A percentile compares a stretch with the other conserved stretches of the same genome.
These are phyloP conservation scores for Aureobasidium subglaciale DNA, from an alignment of 2,329 filamentous ascomycete genomes.

Conservation along the genomic window DNA sequence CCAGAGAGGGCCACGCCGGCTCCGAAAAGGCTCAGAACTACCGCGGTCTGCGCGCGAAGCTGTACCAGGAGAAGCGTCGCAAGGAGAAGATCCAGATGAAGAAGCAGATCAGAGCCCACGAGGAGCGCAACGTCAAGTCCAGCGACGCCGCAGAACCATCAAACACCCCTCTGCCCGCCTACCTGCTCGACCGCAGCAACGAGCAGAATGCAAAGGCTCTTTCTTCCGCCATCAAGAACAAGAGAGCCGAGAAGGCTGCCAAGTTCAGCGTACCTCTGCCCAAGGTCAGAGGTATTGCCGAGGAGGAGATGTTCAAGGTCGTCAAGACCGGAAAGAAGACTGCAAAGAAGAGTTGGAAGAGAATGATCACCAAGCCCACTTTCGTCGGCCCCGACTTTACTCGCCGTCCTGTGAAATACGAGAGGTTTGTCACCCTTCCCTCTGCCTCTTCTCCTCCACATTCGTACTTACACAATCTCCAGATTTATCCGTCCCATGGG, in stretches of 20 bases:
- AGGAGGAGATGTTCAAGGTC: conserved; percentile 96
- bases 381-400: conserved; percentile 93
- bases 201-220: conserved; percentile 66
- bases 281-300: conserved; percentile 86
- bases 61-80: conserved; percentile 86
- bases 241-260: conserved; percentile 86
- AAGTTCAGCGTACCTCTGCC: conserved; percentile 88
- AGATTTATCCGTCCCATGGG: conserved; percentile 66
- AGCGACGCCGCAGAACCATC: conserved; percentile 69
- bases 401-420: conserved; percentile 72
- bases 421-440: conserved; percentile 29
- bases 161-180: conserved; percentile 77
- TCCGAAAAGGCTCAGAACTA: conserved; percentile 90
- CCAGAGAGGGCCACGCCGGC: conserved; percentile 81
- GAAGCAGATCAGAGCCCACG: conserved; percentile 88
- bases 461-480: conserved; percentile 29
- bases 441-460: background rate
- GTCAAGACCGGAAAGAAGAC: conserved; percentile 95
- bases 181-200: conserved; percentile 79
- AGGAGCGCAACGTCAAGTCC: conserved; percentile 93
- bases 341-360: conserved; percentile 72
- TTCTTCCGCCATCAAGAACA: conserved; percentile 87
- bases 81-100: conserved; percentile 98
- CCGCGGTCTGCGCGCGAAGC: conserved; percentile 83
- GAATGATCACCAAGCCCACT: conserved; percentile 64